Evolutionary conservation across 139 green algal genomes (phyloP).

Genomic region (Chlorella sp.): DNA sequence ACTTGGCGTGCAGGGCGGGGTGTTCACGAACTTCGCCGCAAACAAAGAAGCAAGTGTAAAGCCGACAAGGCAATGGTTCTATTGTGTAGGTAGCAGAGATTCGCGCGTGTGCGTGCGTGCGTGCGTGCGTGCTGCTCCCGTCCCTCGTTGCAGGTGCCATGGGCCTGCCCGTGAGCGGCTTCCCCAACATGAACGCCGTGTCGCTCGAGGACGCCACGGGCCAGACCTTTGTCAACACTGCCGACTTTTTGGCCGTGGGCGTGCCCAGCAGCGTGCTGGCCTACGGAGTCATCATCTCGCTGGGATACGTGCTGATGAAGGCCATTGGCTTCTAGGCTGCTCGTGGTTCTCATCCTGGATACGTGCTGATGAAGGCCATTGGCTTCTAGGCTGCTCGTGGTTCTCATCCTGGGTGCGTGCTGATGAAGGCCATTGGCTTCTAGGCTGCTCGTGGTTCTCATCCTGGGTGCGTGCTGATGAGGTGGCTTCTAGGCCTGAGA

Average conservation of each 20-base stretch:
- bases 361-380: constrained; percentile 46
- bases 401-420: constrained; percentile 49
- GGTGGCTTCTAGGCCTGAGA: constrained; percentile 39
- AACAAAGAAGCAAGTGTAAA: no score
- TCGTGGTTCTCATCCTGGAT: no score
- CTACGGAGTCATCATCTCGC: constrained; percentile 50
- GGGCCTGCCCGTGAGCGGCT: constrained; percentile 62
- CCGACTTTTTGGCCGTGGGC: constrained; percentile 54
- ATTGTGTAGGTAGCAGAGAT: no score
- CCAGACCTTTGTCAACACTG: constrained; percentile 38
- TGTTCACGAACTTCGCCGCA: no score
- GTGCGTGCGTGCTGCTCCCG: background rate
- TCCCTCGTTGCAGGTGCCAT: constrained; percentile 45
- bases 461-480: constrained; percentile 57
- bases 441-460: no score
- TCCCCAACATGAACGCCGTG: constrained; percentile 74
- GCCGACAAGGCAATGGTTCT: no score
- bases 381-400: constrained; percentile 44
- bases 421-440: constrained; percentile 50
- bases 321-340: constrained; percentile 39
- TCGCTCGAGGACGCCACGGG: constrained; percentile 53
- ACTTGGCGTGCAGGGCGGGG: no score
- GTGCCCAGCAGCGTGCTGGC: constrained; percentile 40
- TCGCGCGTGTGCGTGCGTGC: no score
- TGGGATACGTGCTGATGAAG: constrained; percentile 57